Conservation (phyloP, 306 rosid species). For the Glycyrrhiza uralensis region DNA sequence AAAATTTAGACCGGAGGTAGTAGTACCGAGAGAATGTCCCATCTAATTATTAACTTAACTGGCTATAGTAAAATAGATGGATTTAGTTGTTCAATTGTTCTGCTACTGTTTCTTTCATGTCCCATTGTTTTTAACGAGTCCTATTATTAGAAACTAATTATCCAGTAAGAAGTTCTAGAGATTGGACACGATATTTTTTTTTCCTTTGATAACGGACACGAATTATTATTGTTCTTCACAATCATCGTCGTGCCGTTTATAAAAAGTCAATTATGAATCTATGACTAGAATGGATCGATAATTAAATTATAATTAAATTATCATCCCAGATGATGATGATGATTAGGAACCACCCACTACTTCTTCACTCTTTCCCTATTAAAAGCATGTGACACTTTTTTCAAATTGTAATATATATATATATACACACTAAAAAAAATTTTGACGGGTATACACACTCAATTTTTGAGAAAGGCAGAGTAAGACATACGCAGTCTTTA, state of each 20-base stretch:
- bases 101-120: background rate
- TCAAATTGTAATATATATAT: background rate
- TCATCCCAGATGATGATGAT: background rate
- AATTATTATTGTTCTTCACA: background rate
- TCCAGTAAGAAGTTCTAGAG: background rate
- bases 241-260: background rate
- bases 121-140: too few relatives aligned
- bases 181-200: too few relatives aligned
- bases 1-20: too few relatives aligned
- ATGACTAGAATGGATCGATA: background rate
- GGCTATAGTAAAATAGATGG: background rate
- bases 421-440: too few relatives aligned
- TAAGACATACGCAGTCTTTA: background rate
- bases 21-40: background rate
- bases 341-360: background rate
- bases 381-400: conserved; percentile 1
- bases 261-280: conserved; percentile 3
- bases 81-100: background rate
- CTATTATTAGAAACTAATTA: too few relatives aligned
- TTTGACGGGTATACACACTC: too few relatives aligned
- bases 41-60: background rate
- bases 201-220: too few relatives aligned
- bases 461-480: background rate
- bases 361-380: background rate
- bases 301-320: conserved; percentile 3